Conservation (phyloP, 2,329 filamentous ascomycete genomes). For the Scortechinia acanthostroma region DNA sequence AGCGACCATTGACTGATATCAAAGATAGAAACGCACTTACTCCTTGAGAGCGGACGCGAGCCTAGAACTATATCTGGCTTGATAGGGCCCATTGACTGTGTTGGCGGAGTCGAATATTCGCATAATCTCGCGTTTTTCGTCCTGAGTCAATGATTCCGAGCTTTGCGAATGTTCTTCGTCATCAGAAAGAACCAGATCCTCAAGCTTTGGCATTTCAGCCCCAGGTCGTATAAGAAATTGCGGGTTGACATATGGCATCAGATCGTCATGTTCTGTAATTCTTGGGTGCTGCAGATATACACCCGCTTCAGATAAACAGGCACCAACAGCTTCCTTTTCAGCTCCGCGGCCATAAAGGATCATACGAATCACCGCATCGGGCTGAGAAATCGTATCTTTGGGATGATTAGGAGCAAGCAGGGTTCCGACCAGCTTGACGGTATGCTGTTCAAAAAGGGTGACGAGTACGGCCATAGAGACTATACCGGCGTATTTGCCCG, state of each 20-base stretch:
- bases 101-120: no score
- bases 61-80: no score
- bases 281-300: conserved; percentile 7
- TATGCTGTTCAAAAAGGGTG: neutral
- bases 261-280: conserved; percentile 4
- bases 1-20: no score
- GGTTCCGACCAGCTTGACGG: conserved; percentile 2
- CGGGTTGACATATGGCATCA: conserved; percentile 8
- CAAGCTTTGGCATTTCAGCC: conserved; percentile 7
- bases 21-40: no score
- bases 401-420: neutral
- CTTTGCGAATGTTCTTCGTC: no score
- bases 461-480: neutral
- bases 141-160: no score
- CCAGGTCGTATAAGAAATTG: conserved; percentile 8
- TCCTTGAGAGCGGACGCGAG: no score
- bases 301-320: conserved; percentile 3
- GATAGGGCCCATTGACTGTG: no score
- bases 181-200: no score
- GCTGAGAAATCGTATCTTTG: neutral
- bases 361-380: neutral
- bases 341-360: conserved; percentile 5
- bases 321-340: conserved; percentile 3
- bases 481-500: neutral
- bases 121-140: no score